Percentiles rank a stretch among this genome's conserved stretches.
Evolutionary conservation across 1,284 basidiomycete species (phyloP).

Genomic region (Melampsora larici-populina): DNA sequence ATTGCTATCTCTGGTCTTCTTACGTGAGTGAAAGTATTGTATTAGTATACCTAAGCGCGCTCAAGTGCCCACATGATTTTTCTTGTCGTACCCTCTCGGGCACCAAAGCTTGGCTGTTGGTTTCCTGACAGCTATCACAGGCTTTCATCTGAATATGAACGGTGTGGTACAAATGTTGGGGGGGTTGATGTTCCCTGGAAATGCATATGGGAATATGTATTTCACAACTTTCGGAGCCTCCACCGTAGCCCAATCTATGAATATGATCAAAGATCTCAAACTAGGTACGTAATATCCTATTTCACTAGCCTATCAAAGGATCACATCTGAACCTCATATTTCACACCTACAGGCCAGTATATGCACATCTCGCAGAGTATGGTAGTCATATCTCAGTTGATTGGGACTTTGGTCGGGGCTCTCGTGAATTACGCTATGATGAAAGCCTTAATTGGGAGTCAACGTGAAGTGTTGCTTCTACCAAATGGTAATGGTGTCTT

Average conservation of each 20-base stretch:
- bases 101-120: conserved; percentile 34
- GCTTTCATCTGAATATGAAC: conserved; percentile 31
- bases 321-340: too few relatives aligned
- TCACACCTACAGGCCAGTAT: too few relatives aligned
- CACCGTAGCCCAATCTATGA: conserved; percentile 33
- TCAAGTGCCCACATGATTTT: neutral
- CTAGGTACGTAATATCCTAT: neutral
- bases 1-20: conserved; percentile 6
- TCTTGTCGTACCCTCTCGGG: too few relatives aligned
- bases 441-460: conserved; percentile 28
- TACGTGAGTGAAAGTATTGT: neutral
- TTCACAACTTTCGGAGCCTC: conserved; percentile 37
- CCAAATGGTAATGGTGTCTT: conserved; percentile 40
- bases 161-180: conserved; percentile 42
- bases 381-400: neutral
- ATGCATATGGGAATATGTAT: conserved; percentile 42
- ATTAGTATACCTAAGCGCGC: neutral
- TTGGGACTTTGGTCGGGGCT: conserved; percentile 18
- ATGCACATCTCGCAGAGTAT: too few relatives aligned
- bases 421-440: conserved; percentile 40
- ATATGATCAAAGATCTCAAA: conserved; percentile 43
- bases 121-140: conserved; percentile 33
- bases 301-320: neutral
- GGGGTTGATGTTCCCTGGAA: conserved; percentile 34
- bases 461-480: conserved; percentile 24